Evolutionary conservation across 1,139 yeast species (phyloP), one percentile per base, ranked within the genome.

Genomic region (Candida neerlandica): DNA sequence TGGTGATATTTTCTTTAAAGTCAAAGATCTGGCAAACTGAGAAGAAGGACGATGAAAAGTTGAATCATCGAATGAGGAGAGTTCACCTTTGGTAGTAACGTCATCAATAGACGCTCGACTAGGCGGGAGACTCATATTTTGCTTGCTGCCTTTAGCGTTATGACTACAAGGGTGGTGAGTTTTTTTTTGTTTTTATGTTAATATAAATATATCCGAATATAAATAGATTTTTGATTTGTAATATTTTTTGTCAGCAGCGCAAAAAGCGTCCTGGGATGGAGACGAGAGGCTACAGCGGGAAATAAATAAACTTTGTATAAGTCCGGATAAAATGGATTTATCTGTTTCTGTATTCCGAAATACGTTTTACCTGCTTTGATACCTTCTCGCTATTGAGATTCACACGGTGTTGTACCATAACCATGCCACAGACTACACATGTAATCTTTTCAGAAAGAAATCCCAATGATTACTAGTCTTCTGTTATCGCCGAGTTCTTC

Each of bases 41-140:
- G 41, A 34, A 26, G 45, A 35, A 21, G 41, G 34, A 26, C 30
- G 45, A 16, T 34, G 33, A 16, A 39, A 26, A 9, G 42, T 39
- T 14, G 42, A 43, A 15, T 43, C 45, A 18, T 43, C 45, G n/a
- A 43, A 35, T 26, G 45, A 43, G 15, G 45, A 43, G 4, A 26
- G 16, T 7, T 34, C 41, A 18, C 34, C 34, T 12, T 34, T 27
- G 6, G 41, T 37, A 14, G 45, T 43, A 10, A 27, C 38, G 16
- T 26, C 34, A 27, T 26, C 30, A 12, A 12, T 10, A 5, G 45
- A 34, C 33, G 37, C 12, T n/a, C 44, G 38, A 32, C 38, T 41
- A 12, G 29, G 44, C 10, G 44, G 29, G 21, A 32, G 18, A 35
- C 46, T 43, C 46, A 38, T 43, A 19, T 29, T 14, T 11, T 21